phyloP scores from a whole-genome alignment of 805 yeast species.

The Kodamaea kakaduensis region DNA sequence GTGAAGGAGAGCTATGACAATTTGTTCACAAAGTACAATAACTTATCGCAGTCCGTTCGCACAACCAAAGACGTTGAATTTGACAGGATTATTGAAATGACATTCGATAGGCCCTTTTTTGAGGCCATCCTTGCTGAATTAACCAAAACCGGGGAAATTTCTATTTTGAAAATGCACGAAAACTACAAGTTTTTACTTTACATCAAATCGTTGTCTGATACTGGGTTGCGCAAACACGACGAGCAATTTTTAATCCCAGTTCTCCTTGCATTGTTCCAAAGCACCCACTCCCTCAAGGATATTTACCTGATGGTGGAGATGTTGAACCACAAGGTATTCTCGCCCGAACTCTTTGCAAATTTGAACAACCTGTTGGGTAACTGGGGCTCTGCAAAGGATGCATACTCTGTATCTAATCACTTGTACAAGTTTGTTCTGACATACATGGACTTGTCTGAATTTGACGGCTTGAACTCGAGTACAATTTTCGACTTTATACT shows the following conservation, averaged over 20 bases:
- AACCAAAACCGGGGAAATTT: neutral
- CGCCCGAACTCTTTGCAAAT: conserved; percentile 21
- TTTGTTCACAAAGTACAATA: conserved; percentile 20
- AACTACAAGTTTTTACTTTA: conserved; percentile 32
- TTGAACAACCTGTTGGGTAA: conserved; percentile 24
- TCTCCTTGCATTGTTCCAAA: conserved; percentile 28
- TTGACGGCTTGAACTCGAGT: conserved; percentile 28
- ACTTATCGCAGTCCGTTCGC: conserved; percentile 26
- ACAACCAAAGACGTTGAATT: conserved; percentile 33
- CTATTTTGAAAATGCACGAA: conserved; percentile 15
- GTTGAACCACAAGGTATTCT: conserved; percentile 30
- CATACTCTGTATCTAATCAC: conserved; percentile 16
- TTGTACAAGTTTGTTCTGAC: conserved; percentile 22
- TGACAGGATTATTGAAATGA: conserved; percentile 20
- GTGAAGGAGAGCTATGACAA: conserved; percentile 17
- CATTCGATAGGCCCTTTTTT: conserved; percentile 30
- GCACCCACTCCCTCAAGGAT: conserved; percentile 19
- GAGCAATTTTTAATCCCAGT: conserved; percentile 38
- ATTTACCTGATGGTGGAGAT: conserved; percentile 31
- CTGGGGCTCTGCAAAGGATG: conserved; percentile 23
- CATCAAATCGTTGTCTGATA: conserved; percentile 35
- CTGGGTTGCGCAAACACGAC: conserved; percentile 37
- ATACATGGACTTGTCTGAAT: conserved; percentile 24
- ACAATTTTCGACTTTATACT: conserved; percentile 31
- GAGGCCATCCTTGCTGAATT: conserved; percentile 19